These are phyloP conservation scores for Sclerotinia glacialis DNA, from an alignment of 2,329 filamentous ascomycete genomes.

Conservation along the genomic window DNA sequence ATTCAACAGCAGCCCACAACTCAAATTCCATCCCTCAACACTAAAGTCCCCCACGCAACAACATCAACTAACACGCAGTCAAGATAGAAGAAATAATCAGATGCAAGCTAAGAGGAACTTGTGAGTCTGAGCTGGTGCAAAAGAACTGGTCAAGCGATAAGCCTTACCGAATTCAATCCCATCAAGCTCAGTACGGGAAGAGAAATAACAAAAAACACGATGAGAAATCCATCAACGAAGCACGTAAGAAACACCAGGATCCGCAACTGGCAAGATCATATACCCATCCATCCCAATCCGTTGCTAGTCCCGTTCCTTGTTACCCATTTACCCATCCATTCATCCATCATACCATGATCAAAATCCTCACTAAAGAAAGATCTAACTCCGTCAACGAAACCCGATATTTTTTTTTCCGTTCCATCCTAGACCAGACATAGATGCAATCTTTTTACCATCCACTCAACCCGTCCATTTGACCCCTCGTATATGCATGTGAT, in stretches of 20 bases:
- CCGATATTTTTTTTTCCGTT: constrained; percentile 4
- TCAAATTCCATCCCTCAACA: constrained; percentile 13
- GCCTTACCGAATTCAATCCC: not conserved
- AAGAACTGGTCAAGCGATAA: not conserved
- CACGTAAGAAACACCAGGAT: constrained; percentile 16
- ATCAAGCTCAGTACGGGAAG: not conserved
- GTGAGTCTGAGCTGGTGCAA: not conserved
- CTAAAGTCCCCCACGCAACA: not conserved
- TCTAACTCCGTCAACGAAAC: constrained; percentile 10
- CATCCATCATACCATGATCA: constrained; percentile 10
- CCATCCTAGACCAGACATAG: constrained; percentile 17
- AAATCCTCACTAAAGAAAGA: not conserved
- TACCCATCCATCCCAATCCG: constrained; percentile 11
- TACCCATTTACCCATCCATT: constrained; percentile 9
- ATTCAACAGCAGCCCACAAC: constrained; percentile 8
- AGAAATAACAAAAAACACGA: constrained; percentile 1
- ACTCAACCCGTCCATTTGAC: not conserved
- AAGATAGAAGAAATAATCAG: constrained; percentile 17
- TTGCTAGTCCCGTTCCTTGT: not conserved
- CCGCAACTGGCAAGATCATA: constrained; percentile 17
- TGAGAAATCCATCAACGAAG: constrained; percentile 1
- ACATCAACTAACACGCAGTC: constrained; percentile 15
- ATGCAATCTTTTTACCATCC: constrained; percentile 14
- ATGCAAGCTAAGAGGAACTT: constrained; percentile 16
- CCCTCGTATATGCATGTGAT: not conserved